Conservation (phyloP, 2,329 filamentous ascomycete species). For the Hymenoscyphus scutula region DNA sequence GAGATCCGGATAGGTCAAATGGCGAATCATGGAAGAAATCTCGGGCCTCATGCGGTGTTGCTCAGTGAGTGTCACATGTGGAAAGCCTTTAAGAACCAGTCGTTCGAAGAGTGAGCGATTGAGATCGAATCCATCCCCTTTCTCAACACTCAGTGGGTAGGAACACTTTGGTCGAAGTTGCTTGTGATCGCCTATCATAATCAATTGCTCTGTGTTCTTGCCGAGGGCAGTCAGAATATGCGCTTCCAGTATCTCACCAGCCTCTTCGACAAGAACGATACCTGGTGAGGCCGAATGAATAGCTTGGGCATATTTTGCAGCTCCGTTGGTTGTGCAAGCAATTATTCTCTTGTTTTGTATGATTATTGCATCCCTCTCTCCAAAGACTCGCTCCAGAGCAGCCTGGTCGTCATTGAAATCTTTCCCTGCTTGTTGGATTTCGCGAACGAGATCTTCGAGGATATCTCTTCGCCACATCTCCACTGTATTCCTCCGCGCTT, state of each 20-base stretch:
- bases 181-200: conserved; percentile 72
- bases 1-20: conserved; percentile 61
- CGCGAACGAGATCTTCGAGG: conserved; percentile 48
- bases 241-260: conserved; percentile 68
- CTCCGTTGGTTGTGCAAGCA: conserved; percentile 68
- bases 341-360: conserved; percentile 60
- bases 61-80: conserved; percentile 52
- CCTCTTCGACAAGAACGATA: conserved; percentile 65
- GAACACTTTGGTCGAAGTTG: conserved; percentile 65
- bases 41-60: conserved; percentile 71
- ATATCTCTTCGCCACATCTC: conserved; percentile 46
- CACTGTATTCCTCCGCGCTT: conserved; percentile 39
- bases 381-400: conserved; percentile 44
- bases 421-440: conserved; percentile 40
- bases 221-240: conserved; percentile 63
- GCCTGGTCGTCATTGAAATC: conserved; percentile 44
- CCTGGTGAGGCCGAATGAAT: conserved; percentile 55
- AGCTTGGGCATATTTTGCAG: conserved; percentile 57
- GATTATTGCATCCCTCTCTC: conserved; percentile 42
- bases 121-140: conserved; percentile 63
- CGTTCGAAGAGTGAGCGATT: conserved; percentile 69
- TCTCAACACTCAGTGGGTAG: conserved; percentile 59
- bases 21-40: conserved; percentile 57
- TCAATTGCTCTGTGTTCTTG: conserved; percentile 56
- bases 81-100: conserved; percentile 54